Base-by-base conservation (phyloP, 1,284 basidiomycete species). In the Rhizoctonia solani region DNA sequence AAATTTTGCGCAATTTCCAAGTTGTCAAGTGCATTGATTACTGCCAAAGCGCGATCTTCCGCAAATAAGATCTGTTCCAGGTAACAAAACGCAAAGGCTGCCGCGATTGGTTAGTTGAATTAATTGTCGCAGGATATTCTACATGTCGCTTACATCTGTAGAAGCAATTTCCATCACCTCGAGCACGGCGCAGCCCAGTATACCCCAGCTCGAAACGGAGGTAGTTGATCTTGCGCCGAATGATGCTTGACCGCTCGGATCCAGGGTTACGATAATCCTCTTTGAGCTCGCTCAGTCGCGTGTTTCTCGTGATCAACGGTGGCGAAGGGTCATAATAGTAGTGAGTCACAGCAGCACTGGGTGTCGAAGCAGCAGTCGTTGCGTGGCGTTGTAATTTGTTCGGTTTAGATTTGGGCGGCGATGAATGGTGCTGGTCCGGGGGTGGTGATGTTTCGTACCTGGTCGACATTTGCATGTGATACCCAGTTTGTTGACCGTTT, bases 181-280 rank as follows among this genome's bases (percentile, higher is more conserved):
- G 49, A 41, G 61, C 50, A 19, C 61, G 61, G 27, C 50, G 37
- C 50, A 65, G 27, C n/a, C 61, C 49, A 16, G 49, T 65, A 25
- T 54, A 65, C 16, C 61, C 61, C 19, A 65, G 29, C 49, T 65
- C 61, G 14, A 65, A 65, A n/a, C 61, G 50, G 11, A 65, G 50
- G 39, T 65, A 65, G 16, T 65, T 65, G 41, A 65, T 65, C 61
- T 65, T 65, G 37, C 61, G 49, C 61, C 61, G 34, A 11, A 65
- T 65, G 39, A 65, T 54, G 14, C n/a, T 30, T 27, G 61, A 65
- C 14, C 59, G 59, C 11, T 53, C 39, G 34, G 50, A 54, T 11
- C 50, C 50, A 21, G 61, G 61, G 21, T 65, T 53, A 9, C 49
- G 50, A 65, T 65, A 65, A 25, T 65, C 61, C 4, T 65, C 61